These are phyloP conservation scores for Curvularia sp. DNA, from an alignment of 2,329 filamentous ascomycete genomes.

Conservation along the genomic window DNA sequence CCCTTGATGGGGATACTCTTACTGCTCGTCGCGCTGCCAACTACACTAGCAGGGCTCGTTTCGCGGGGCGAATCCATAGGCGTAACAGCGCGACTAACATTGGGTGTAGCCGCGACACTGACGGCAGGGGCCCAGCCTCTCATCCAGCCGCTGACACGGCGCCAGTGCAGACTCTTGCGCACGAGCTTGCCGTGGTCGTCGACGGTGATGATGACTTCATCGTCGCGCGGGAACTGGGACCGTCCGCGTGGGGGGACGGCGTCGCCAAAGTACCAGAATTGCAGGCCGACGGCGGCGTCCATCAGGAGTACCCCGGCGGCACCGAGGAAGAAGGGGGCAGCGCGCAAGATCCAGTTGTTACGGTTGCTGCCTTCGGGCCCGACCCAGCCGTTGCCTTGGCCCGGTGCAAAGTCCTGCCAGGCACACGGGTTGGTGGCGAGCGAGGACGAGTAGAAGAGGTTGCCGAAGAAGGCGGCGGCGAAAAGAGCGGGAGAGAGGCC, in stretches of 20 bases:
- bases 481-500: constrained; percentile 70
- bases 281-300: constrained; percentile 68
- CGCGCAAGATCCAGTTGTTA: constrained; percentile 63
- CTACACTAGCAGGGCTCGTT: constrained; percentile 22
- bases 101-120: constrained; percentile 49
- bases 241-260: constrained; percentile 29
- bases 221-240: constrained; percentile 36
- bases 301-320: constrained; percentile 69
- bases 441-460: constrained; percentile 70
- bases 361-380: constrained; percentile 63
- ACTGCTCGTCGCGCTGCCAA: constrained; percentile 11
- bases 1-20: constrained; percentile 39
- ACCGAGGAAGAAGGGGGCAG: constrained; percentile 70
- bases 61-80: constrained; percentile 35
- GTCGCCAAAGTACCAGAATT: constrained; percentile 68
- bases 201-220: constrained; percentile 58
- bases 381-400: constrained; percentile 68
- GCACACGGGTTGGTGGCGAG: constrained; percentile 69
- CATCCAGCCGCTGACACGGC: constrained; percentile 69
- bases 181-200: constrained; percentile 43
- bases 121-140: constrained; percentile 68
- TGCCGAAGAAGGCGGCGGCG: constrained; percentile 71
- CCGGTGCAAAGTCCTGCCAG: constrained; percentile 62
- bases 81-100: constrained; percentile 37
- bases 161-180: constrained; percentile 60